These are phyloP conservation scores for Atkinsonella texensis DNA, from an alignment of 2,329 filamentous ascomycete species.

Conservation along the genomic window DNA sequence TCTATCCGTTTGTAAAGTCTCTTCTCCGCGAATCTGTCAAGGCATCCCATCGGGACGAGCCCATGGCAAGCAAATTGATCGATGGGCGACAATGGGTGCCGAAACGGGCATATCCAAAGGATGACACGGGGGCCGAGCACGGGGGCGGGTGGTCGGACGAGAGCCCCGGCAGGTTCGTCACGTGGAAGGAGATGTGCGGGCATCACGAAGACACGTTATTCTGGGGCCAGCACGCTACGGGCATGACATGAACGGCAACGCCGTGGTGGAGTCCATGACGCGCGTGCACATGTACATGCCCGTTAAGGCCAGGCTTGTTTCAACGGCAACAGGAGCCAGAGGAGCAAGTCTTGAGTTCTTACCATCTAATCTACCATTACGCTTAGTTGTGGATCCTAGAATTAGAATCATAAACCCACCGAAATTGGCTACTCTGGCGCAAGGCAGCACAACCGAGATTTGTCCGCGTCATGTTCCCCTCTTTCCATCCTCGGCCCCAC, in stretches of 20 bases:
- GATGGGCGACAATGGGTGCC: constrained; percentile 20
- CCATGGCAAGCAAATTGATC: constrained; percentile 16
- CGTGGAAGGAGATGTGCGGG: constrained; percentile 17
- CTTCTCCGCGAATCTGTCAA: constrained; percentile 18
- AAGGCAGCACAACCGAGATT: no score
- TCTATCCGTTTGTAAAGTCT: constrained; percentile 20
- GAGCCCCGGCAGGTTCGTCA: constrained; percentile 13
- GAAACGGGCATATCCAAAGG: constrained; percentile 9
- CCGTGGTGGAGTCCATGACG: no score
- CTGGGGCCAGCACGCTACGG: constrained; percentile 10
- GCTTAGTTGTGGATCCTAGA: no score
- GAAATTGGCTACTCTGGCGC: no score
- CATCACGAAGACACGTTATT: constrained; percentile 14
- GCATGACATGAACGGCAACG: neutral
- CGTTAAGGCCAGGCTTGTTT: no score
- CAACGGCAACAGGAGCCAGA: no score
- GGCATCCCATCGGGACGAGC: constrained; percentile 12
- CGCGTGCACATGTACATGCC: no score
- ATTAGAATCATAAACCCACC: no score
- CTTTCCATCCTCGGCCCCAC: no score
- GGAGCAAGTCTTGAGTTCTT: no score
- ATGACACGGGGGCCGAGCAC: constrained; percentile 7
- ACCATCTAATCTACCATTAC: no score
- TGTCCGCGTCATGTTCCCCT: no score
- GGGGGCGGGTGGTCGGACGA: constrained; percentile 16